phyloP scores from a whole-genome alignment of 768 basidiomycete genomes.

The Steccherinum ochraceum region DNA sequence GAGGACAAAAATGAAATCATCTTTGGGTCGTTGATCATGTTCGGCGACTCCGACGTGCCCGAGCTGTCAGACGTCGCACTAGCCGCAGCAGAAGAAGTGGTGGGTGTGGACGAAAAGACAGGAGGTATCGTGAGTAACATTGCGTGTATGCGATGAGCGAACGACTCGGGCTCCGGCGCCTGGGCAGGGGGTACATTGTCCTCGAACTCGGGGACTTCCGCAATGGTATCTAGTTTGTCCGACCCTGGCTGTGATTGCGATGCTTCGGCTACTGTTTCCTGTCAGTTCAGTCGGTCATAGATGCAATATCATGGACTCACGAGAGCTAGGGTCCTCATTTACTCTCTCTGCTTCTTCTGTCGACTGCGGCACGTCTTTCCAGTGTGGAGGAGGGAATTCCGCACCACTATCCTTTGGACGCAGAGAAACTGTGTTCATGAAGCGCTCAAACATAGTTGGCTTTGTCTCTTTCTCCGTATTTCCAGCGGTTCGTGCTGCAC shows the following conservation, averaged over 20 bases:
- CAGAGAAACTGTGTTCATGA: constrained; percentile 13
- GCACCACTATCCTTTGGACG: constrained; percentile 10
- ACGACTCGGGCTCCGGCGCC: constrained; percentile 32
- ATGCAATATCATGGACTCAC: too few species aligned
- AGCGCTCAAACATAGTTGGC: constrained; percentile 16
- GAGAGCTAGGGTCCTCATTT: background rate
- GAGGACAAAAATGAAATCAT: constrained; percentile 49
- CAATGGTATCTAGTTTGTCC: background rate
- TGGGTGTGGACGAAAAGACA: constrained; percentile 16
- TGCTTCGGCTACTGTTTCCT: too few species aligned
- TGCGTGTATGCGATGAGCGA: constrained; percentile 47
- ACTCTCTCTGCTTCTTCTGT: background rate
- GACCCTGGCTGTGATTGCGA: background rate
- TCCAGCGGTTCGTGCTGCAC: too few species aligned
- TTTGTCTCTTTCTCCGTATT: too few species aligned
- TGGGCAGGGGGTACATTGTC: constrained; percentile 4
- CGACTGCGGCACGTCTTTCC: constrained; percentile 1
- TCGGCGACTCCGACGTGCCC: constrained; percentile 18
- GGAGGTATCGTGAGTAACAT: constrained; percentile 42
- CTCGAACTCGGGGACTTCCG: constrained; percentile 7
- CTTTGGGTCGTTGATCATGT: constrained; percentile 37
- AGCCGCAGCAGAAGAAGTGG: constrained; percentile 12
- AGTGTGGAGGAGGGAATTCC: constrained; percentile 12
- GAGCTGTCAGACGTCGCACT: constrained; percentile 4
- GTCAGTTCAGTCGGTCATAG: too few species aligned